Base-by-base conservation (phyloP, 768 basidiomycete genomes). In the Gloeopeniophorella convolvens region DNA sequence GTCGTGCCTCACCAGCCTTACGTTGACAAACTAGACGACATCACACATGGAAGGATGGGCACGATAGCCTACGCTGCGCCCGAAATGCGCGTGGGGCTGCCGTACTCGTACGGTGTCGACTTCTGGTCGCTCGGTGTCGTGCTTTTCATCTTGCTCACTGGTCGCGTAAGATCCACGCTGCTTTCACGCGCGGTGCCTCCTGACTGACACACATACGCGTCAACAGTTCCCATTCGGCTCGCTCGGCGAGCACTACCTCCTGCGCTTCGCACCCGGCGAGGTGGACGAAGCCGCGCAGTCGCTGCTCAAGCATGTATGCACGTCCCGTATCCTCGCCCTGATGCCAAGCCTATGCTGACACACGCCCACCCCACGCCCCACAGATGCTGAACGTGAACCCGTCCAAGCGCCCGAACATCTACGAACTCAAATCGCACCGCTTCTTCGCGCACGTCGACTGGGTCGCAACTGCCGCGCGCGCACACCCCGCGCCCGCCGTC, bases 101-200 rank as follows among this genome's bases (percentile, higher is more conserved):
- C 40, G 15, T 58, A 58, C 40, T 57, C 50, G 34, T 58, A 58
- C 23, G 55, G 55, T 12, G 54, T 57, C 23, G 57, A 58, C 41
- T 52, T 45, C 9, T 58, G 57, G 57, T 57, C 55, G 5, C 36
- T 58, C 28, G 57, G 57, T 4, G 57, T 58, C 31, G 42, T 58
- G 35, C 24, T 57, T 16, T 50, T 45, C 11, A 51, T 56, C n/a
- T 52, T 58, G 47, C 55, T 56, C 21, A 58, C 55, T 4, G 57
- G 55, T 11, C 55, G 57, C 16, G 57, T 58, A 37, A 45, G 57
- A 15, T 7, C 32, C 34, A 35, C 15, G 5, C 11, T 21, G 8
- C n/a, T 11, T 24, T 13, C 7, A 7, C 23, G 30, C 30, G 26
- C 2, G 20, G 10, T 16, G 23, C 2, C 4, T 39, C 27, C 43